Evolutionary conservation across 2,329 filamentous ascomycete species (phyloP), one percentile per base, ranked within the genome.

Genomic region (Fusarium brevicatenulatum): DNA sequence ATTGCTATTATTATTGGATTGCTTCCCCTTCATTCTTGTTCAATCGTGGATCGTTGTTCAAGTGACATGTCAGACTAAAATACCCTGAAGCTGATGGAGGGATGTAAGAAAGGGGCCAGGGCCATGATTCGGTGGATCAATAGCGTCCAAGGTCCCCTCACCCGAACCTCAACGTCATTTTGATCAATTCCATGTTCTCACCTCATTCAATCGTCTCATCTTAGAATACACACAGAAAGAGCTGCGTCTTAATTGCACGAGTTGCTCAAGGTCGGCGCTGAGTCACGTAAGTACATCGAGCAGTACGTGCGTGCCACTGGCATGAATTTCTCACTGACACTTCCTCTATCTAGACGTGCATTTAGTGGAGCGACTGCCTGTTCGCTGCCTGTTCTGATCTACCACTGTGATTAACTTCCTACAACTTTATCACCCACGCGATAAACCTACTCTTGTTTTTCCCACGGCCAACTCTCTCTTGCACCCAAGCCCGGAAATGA

Each of bases 291-390:
- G 37, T 50, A n/a, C 44, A 43, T 23, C 25, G 28, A 40, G 12
- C 10, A 28, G 21, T 21, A 21, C 23, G 5, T 28, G 21, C 12
- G 39, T 32, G 40, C 25, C 12, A 28, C 37, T n/a, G 12, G 43
- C 40, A 23, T 18, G 21, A 32, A 25, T 56, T n/a, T 12, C 30
- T 19, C 28, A 42, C 65, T 69, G 39, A 69, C 9, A 8, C 46
- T 53, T n/a, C 12, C 12, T 55, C 18, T 25, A 21, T 12, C 34
- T 13, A 37, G 32, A 63, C 21, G 23, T 62, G 36, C 15, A n/a
- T 40, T 37, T 18, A 37, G 69, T 71, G 69, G 69, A 72, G 46
- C 64, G 55, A 60, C 66, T 72, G 70, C 65, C 70, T 72, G 55
- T 53, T 55, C 54, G 70, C 65, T 72, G 70, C 70, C 70, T 72